Evolutionary conservation across 2,329 filamentous ascomycete species (phyloP), one percentile per base, ranked within the genome.

Genomic region (Tolypocladium inflatum): DNA sequence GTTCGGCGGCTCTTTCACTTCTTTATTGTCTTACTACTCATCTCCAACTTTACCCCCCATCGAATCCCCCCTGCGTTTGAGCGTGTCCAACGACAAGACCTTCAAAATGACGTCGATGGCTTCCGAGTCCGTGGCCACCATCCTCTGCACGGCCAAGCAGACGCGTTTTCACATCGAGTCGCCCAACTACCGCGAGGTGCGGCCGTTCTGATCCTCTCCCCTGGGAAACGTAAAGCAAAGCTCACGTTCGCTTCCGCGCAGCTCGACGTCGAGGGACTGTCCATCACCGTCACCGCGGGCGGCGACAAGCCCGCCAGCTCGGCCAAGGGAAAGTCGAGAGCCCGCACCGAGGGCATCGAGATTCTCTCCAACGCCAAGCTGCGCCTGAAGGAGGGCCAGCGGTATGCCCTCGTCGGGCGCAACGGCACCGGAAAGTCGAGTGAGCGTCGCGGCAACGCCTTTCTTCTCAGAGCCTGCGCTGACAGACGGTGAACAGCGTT

Each of bases 341-440:
- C 65, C 41, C 77, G 68, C 51, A 62, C 66, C 13, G 74, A 78
- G 4, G 80, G 79, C 11, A 72, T 79, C n/a, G 90, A 94, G 68
- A 81, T 95, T 7, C 76, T 95, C 3, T 77, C 77, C 11, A 83
- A 88, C 68, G 88, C 87, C 1, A 85, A 85, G 58, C 73, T 95
- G 41, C 82, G 85, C 30, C 74, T 95, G 3, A 89, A 93, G 63
- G 82, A 85, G 55, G 87, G 88, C 0, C 78, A 85, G 52, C 80
- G 88, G 60, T 95, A 95, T 76, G 90, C 89, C 0, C 76, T 95
- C 2, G 78, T 93, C 23, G 91, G 90, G 0, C 80, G 89, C 8
- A 95, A 95, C 71, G 90, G 90, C 0, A 88, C 86, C 2, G 91
- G 90, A 7, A 95, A 95, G 68, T 92, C 89, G 4, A 93, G 85